phyloP scores from a whole-genome alignment of 305 asterid species.

The Lippia alba region DNA sequence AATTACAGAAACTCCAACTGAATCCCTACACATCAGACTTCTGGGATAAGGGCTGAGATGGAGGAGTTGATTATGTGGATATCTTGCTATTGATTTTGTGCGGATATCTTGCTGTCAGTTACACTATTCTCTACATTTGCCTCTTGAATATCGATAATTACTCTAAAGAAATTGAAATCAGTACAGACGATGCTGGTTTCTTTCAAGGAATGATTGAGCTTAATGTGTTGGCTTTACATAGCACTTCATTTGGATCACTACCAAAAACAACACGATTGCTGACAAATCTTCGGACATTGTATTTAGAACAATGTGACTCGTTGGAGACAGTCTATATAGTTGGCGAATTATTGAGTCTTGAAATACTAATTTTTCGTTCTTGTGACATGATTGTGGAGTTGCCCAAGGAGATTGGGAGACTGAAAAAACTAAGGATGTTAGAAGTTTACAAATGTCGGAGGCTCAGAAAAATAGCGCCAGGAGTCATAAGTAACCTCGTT shows the following conservation, averaged over 20 bases:
- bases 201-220: conserved; percentile 29
- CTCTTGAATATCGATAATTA: conserved; percentile 3
- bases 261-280: not conserved
- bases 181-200: not conserved
- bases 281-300: not conserved
- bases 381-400: not conserved
- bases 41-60: no score
- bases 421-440: no score
- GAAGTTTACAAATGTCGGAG: no score
- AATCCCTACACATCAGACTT: no score
- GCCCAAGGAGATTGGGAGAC: not conserved
- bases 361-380: conserved; percentile 30
- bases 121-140: not conserved
- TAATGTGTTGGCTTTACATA: conserved; percentile 30
- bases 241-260: not conserved
- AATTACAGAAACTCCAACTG: no score
- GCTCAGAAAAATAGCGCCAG: no score
- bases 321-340: not conserved
- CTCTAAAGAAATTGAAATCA: not conserved
- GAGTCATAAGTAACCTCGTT: not conserved
- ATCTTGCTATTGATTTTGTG: no score
- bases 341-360: conserved; percentile 24
- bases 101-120: no score
- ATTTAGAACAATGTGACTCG: not conserved
- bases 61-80: no score